These are phyloP conservation scores for Salix caprea DNA, from an alignment of 345 rosid genomes.

Conservation along the genomic window DNA sequence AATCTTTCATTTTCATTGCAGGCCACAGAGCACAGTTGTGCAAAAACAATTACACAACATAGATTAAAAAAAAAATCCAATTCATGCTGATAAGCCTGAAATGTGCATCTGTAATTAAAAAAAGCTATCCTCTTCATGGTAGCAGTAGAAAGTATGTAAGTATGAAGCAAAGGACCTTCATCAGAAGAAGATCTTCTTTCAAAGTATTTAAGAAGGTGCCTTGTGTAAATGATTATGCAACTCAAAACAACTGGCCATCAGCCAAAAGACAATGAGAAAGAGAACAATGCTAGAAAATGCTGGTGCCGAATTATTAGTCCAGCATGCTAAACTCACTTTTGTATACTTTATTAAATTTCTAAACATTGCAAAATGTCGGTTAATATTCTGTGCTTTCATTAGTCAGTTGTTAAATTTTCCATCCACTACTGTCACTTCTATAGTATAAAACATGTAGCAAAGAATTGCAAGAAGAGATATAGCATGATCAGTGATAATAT, in stretches of 20 bases:
- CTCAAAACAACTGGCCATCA: not conserved
- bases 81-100: not conserved
- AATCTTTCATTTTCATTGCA: not conserved
- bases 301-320: not conserved
- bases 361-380: no score
- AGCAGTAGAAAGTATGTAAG: not conserved
- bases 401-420: not conserved
- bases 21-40: not conserved
- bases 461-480: not conserved
- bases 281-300: not conserved
- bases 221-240: not conserved
- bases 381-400: not conserved
- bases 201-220: not conserved
- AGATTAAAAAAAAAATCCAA: not conserved
- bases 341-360: no score
- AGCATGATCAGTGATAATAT: not conserved
- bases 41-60: not conserved
- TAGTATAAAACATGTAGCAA: not conserved
- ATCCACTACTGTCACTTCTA: not conserved
- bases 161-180: not conserved
- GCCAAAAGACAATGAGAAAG: not conserved
- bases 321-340: not conserved
- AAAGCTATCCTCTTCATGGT: not conserved
- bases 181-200: not conserved
- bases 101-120: not conserved